These are phyloP conservation scores for Aphanomyces cochlioides DNA, from an alignment of 352 stramenopile genomes.

Conservation along the genomic window DNA sequence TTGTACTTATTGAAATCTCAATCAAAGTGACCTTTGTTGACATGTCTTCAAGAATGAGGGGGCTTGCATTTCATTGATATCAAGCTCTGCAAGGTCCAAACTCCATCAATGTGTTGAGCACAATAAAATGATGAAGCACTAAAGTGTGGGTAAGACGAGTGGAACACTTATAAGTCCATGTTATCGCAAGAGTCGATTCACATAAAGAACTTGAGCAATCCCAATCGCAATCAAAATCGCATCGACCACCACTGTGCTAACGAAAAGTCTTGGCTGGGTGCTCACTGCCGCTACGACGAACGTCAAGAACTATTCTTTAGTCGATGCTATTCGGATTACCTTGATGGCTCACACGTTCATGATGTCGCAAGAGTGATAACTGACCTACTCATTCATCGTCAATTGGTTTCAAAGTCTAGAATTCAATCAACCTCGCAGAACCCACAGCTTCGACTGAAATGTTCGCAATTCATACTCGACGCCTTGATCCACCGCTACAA, in stretches of 20 bases:
- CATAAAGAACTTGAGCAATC: slow-evolving; percentile 8
- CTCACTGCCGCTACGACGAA: neutral
- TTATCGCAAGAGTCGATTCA: neutral
- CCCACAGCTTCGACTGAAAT: neutral
- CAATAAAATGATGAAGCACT: no score
- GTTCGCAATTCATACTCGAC: neutral
- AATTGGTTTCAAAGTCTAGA: no score
- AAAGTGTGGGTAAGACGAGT: no score
- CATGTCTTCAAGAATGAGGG: no score
- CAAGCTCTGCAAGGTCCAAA: no score
- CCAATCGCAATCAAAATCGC: slow-evolving; percentile 2
- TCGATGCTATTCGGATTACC: neutral
- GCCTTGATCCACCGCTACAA: neutral
- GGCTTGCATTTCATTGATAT: no score
- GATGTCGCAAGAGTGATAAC: neutral
- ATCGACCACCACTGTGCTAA: neutral
- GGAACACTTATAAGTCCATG: neutral
- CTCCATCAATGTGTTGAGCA: no score
- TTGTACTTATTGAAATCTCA: no score
- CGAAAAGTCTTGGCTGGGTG: neutral
- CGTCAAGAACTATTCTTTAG: no score
- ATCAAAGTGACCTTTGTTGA: no score
- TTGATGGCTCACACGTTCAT: neutral
- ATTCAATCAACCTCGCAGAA: neutral
- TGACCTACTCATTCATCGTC: neutral